These are phyloP conservation scores for Aspergillus fijiensis DNA, from an alignment of 2,329 filamentous ascomycete species.

Conservation along the genomic window DNA sequence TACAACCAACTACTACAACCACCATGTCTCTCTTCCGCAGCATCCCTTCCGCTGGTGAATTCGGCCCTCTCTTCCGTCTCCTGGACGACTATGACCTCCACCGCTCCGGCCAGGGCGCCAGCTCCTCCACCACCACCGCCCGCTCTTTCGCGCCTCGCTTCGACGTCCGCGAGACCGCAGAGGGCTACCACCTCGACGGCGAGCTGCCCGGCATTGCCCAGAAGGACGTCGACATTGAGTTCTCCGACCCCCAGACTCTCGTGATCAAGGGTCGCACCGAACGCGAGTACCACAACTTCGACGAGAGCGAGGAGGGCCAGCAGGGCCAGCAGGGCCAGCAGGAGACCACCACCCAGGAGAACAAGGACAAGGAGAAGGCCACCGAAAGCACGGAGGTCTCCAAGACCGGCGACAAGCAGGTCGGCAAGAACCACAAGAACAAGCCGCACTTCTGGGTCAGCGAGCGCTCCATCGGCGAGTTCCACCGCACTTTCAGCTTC, in stretches of 20 bases:
- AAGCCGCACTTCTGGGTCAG: conserved; percentile 57
- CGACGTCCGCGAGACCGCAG: conserved; percentile 47
- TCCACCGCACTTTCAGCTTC: conserved; percentile 61
- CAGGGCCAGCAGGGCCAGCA: conserved; percentile 32
- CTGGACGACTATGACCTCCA: conserved; percentile 46
- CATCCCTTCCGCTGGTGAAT: conserved; percentile 35
- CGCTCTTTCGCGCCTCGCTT: conserved; percentile 47
- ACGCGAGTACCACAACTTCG: conserved; percentile 32
- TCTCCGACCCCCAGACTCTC: conserved; percentile 49
- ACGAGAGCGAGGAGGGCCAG: conserved; percentile 45
- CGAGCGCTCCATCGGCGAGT: conserved; percentile 60
- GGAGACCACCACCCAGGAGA: conserved; percentile 25
- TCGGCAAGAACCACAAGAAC: conserved; percentile 12
- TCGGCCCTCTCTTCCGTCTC: conserved; percentile 48
- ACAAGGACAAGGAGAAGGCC: conserved; percentile 25
- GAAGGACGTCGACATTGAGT: conserved; percentile 50
- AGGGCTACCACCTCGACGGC: conserved; percentile 49
- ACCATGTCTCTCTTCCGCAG: conserved; percentile 39
- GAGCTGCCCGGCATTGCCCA: conserved; percentile 51
- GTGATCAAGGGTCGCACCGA: conserved; percentile 47
- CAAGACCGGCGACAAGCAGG: conserved; percentile 31
- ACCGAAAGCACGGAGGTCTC: conserved; percentile 23
- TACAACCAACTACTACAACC: conserved; percentile 4
- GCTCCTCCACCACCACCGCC: conserved; percentile 8
- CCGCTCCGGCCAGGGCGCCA: conserved; percentile 27